Evolutionary conservation across 78 protist genomes (phyloP).

Genomic region (slime mould (Dictyostelium discoideum)): DNA sequence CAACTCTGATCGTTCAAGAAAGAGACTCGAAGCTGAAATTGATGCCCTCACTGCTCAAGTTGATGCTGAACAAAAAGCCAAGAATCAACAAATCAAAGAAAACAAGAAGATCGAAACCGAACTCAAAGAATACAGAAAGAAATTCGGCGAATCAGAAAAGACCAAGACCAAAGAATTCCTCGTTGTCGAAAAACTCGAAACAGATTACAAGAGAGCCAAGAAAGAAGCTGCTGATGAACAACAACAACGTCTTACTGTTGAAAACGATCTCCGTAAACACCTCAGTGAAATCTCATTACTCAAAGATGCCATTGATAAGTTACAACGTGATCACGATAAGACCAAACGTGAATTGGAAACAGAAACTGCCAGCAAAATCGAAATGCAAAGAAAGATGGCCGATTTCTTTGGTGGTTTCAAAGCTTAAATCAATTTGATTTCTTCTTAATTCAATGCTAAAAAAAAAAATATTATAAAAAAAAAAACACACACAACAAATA

Average conservation of each 20-base stretch:
- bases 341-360: slow-evolving; percentile 61
- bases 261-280: slow-evolving; percentile 56
- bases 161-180: slow-evolving; percentile 41
- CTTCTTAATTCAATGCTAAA: neutral
- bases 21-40: slow-evolving; percentile 66
- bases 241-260: slow-evolving; percentile 64
- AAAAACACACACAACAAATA: neutral
- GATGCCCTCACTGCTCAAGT: slow-evolving; percentile 81
- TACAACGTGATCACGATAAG: slow-evolving; percentile 74
- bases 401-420: slow-evolving; percentile 67
- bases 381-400: slow-evolving; percentile 44
- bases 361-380: slow-evolving; percentile 30
- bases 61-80: slow-evolving; percentile 69
- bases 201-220: slow-evolving; percentile 72
- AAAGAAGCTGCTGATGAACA: slow-evolving; percentile 72
- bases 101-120: slow-evolving; percentile 70
- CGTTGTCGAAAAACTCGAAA: slow-evolving; percentile 64
- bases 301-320: slow-evolving; percentile 78
- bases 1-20: slow-evolving; percentile 76
- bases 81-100: slow-evolving; percentile 67
- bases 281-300: slow-evolving; percentile 50
- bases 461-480: neutral
- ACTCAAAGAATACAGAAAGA: slow-evolving; percentile 68
- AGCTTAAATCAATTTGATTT: neutral
- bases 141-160: slow-evolving; percentile 69